These are phyloP conservation scores for Colletotrichum sublineola DNA, from an alignment of 2,329 filamentous ascomycete genomes.

Conservation along the genomic window DNA sequence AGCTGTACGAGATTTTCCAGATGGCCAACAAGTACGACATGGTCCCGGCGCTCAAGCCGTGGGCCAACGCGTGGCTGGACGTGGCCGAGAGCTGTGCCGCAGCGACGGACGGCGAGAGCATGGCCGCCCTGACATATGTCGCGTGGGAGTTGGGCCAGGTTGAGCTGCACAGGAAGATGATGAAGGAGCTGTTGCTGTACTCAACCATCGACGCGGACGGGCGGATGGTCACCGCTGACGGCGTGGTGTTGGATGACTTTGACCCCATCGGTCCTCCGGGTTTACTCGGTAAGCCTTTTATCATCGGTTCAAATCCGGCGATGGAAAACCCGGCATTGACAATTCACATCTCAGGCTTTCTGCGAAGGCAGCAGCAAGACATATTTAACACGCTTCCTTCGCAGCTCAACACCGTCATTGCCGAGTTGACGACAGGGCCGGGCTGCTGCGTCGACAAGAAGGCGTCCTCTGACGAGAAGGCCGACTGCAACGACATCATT, in stretches of 20 bases:
- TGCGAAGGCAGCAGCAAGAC: conserved; percentile 12
- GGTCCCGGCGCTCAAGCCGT: conserved; percentile 23
- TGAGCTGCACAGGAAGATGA: conserved; percentile 17
- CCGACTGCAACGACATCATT: conserved; percentile 20
- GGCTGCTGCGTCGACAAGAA: conserved; percentile 16
- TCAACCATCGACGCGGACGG: not conserved
- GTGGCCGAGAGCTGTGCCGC: conserved; percentile 1
- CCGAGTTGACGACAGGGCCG: not conserved
- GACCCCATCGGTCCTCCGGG: conserved; percentile 23
- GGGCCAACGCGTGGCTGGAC: conserved; percentile 11
- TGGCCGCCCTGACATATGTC: conserved; percentile 19
- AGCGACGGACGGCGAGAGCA: not conserved
- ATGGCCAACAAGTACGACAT: conserved; percentile 34
- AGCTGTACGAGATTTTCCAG: conserved; percentile 22
- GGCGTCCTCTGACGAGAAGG: not conserved
- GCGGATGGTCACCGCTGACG: conserved; percentile 1
- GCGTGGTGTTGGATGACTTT: conserved; percentile 7
- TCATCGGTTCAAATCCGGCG: not conserved
- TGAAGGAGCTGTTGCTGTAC: conserved; percentile 7
- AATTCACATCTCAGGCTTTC: not conserved
- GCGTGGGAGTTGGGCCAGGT: conserved; percentile 25
- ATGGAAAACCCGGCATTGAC: not conserved
- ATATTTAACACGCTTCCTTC: not conserved
- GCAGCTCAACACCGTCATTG: conserved; percentile 5
- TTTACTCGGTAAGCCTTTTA: not conserved